phyloP scores from a whole-genome alignment of 2,329 filamentous ascomycete species.

The Fusarium redolens region DNA sequence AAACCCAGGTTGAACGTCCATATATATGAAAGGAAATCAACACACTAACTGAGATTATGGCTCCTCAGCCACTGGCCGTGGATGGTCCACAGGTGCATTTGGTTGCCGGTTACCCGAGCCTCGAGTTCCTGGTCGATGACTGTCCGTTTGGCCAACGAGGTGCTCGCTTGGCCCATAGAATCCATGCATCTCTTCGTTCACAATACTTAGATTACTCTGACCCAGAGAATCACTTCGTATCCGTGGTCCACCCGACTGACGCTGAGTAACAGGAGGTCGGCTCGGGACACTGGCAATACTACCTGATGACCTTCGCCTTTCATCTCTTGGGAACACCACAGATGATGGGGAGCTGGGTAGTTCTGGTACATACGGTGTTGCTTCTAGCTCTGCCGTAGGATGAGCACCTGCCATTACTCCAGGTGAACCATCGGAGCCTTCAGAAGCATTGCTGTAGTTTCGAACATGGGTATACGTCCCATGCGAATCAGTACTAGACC shows the following conservation, averaged over 20 bases:
- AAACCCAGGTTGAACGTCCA: background rate
- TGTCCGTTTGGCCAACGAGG: constrained; percentile 56
- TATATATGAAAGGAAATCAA: background rate
- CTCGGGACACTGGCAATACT: constrained; percentile 33
- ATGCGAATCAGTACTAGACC: constrained; percentile 54
- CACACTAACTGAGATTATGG: background rate
- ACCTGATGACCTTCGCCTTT: constrained; percentile 44
- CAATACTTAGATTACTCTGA: constrained; percentile 42
- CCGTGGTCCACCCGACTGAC: constrained; percentile 45
- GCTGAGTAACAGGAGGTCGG: constrained; percentile 42
- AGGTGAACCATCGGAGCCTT: constrained; percentile 51
- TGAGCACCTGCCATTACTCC: constrained; percentile 36
- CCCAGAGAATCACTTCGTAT: constrained; percentile 41
- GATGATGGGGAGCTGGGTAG: constrained; percentile 49
- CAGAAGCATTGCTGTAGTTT: constrained; percentile 58
- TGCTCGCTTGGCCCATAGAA: constrained; percentile 57
- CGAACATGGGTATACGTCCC: constrained; percentile 53
- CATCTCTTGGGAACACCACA: constrained; percentile 31
- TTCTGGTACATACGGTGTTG: constrained; percentile 50
- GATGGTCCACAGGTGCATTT: background rate
- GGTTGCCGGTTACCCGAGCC: constrained; percentile 4
- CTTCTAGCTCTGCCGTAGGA: constrained; percentile 52
- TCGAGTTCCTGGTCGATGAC: constrained; percentile 33
- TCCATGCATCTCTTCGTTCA: constrained; percentile 62
- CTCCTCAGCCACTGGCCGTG: constrained; percentile 1